A percentile compares a stretch with the other conserved stretches of the same genome.
Conservation (phyloP, 2,329 filamentous ascomycete species). For the Salinomyces thailandicus region DNA sequence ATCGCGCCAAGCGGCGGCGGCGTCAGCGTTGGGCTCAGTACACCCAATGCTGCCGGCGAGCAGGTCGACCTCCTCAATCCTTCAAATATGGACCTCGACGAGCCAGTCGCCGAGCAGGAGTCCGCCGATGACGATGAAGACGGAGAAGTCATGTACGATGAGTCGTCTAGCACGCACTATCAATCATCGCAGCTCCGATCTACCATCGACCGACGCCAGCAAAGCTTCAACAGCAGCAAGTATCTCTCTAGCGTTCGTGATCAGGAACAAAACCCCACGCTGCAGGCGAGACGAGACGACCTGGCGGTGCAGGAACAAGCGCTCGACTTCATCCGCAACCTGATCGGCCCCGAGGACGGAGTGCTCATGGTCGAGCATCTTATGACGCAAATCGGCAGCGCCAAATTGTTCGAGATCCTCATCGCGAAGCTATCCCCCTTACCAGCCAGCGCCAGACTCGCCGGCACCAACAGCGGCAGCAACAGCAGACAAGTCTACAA, state of each 20-base stretch:
- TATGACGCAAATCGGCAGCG: slow-evolving; percentile 63
- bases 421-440: slow-evolving; percentile 59
- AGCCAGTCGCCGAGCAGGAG: slow-evolving; percentile 20
- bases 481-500: slow-evolving; percentile 33
- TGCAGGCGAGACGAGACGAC: slow-evolving; percentile 64
- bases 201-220: slow-evolving; percentile 18
- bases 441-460: slow-evolving; percentile 13
- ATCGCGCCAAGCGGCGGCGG: slow-evolving; percentile 38
- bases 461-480: slow-evolving; percentile 3
- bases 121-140: slow-evolving; percentile 27
- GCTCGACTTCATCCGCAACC: slow-evolving; percentile 78
- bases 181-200: slow-evolving; percentile 26
- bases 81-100: slow-evolving; percentile 25
- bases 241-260: slow-evolving; percentile 22
- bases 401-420: slow-evolving; percentile 70
- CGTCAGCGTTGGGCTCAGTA: slow-evolving; percentile 25
- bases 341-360: slow-evolving; percentile 58
- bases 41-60: slow-evolving; percentile 49
- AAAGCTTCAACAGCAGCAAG: slow-evolving; percentile 17
- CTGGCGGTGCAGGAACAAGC: slow-evolving; percentile 83
- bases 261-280: slow-evolving; percentile 53
- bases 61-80: slow-evolving; percentile 51
- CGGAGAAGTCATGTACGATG: slow-evolving; percentile 37
- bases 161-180: slow-evolving; percentile 25
- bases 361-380: slow-evolving; percentile 74